Conservation (phyloP, 1,139 yeast genomes). For the Entelexis sorbosivorans region DNA sequence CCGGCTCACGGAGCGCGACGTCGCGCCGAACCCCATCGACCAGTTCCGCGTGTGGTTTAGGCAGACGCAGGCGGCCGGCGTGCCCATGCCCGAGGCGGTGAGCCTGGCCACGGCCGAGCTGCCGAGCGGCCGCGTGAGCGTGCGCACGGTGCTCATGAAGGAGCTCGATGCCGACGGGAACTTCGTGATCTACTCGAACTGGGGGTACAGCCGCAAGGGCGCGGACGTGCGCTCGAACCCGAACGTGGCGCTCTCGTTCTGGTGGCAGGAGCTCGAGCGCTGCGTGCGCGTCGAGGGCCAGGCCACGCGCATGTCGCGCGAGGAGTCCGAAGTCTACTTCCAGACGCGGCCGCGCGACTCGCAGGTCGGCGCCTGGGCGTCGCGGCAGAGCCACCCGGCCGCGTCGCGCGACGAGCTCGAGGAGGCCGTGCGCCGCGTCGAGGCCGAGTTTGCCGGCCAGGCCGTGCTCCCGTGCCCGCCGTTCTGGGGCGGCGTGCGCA, state of each 20-base stretch:
- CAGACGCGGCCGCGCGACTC: slow-evolving; percentile 86
- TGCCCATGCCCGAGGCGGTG: slow-evolving; percentile 64
- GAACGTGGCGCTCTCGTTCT: slow-evolving; percentile 74
- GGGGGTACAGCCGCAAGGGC: slow-evolving; percentile 77
- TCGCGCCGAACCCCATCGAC: slow-evolving; percentile 51
- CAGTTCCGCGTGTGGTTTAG: slow-evolving; percentile 81
- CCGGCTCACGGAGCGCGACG: slow-evolving; percentile 44
- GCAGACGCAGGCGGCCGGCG: slow-evolving; percentile 51
- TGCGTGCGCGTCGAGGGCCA: slow-evolving; percentile 88
- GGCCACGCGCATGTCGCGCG: slow-evolving; percentile 61
- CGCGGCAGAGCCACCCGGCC: slow-evolving; percentile 68
- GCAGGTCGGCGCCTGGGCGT: slow-evolving; percentile 93
- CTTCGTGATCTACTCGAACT: slow-evolving; percentile 81
- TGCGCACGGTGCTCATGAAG: slow-evolving; percentile 73
- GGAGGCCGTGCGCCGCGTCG: slow-evolving; percentile 35
- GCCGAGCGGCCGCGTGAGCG: slow-evolving; percentile 80
- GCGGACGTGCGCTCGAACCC: slow-evolving; percentile 60
- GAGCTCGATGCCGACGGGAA: slow-evolving; percentile 72
- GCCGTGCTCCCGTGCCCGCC: slow-evolving; percentile 81
- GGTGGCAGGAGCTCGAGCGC: slow-evolving; percentile 84
- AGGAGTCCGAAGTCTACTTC: slow-evolving; percentile 67
- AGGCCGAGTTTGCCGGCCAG: slow-evolving; percentile 47
- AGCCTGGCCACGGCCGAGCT: slow-evolving; percentile 76
- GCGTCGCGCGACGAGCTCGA: slow-evolving; percentile 54
- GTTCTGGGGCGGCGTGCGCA: slow-evolving; percentile 88